A percentile compares a stretch with the other conserved stretches of the same genome.
phyloP scores from a whole-genome alignment of 1,284 basidiomycete genomes.

The Apiotrichum brassicae region DNA sequence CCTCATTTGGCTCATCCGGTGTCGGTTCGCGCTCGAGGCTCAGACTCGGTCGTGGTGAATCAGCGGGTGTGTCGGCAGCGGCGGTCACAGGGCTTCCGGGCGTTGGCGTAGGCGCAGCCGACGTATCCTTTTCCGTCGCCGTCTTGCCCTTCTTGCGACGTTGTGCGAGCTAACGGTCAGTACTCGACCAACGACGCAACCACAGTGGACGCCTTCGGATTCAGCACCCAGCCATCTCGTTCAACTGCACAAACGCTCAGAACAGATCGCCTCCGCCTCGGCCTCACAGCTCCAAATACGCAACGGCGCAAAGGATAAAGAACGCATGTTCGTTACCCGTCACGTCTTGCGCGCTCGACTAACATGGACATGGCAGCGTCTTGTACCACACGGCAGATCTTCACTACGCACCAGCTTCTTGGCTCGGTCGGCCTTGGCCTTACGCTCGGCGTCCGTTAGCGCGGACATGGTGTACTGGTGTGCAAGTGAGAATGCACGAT shows the following conservation, averaged over 20 bases:
- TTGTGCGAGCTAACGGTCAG: constrained; percentile 22
- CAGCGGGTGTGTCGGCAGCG: constrained; percentile 5
- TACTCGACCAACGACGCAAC: too few relatives aligned
- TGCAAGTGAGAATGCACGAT: too few relatives aligned
- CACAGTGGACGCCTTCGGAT: too few relatives aligned
- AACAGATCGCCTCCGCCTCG: too few relatives aligned
- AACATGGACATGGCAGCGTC: background rate
- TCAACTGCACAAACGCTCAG: too few relatives aligned
- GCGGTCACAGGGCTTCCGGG: constrained; percentile 6
- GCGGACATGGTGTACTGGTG: background rate
- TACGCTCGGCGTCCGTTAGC: constrained; percentile 30
- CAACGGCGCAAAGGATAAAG: too few relatives aligned
- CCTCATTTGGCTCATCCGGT: constrained; percentile 4
- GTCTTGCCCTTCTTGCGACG: constrained; percentile 29
- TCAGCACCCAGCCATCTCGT: too few relatives aligned
- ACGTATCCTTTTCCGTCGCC: constrained; percentile 8
- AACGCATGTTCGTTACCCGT: too few relatives aligned
- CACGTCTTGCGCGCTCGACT: too few relatives aligned
- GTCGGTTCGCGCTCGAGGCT: constrained; percentile 19
- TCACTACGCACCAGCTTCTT: constrained; percentile 35
- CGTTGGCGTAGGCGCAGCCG: constrained; percentile 4
- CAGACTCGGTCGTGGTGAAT: constrained; percentile 28
- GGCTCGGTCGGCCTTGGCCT: constrained; percentile 43
- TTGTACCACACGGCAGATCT: background rate
- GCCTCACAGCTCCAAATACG: too few relatives aligned